Evolutionary conservation across 371 early-diverging fungal genomes (phyloP).

Genomic region (Apophysomyces variabilis): DNA sequence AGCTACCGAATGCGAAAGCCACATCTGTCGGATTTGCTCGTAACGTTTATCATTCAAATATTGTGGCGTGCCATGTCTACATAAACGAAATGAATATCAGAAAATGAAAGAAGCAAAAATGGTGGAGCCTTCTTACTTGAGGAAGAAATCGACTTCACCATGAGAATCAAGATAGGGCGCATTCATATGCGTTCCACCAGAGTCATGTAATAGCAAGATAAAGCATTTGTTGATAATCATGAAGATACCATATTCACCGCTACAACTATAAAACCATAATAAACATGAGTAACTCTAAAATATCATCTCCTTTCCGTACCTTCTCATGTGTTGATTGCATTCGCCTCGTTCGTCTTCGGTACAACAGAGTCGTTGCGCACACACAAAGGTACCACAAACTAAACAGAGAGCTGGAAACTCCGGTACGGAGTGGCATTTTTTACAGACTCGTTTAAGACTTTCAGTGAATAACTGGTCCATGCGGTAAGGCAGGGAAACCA

Average conservation of each 20-base stretch:
- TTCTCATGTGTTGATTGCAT: slow-evolving; percentile 85
- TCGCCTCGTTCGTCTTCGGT: slow-evolving; percentile 84
- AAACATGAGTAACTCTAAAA: not conserved
- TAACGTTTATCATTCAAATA: slow-evolving; percentile 85
- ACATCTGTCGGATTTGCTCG: slow-evolving; percentile 85
- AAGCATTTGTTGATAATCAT: slow-evolving; percentile 86
- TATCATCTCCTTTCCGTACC: slow-evolving; percentile 46
- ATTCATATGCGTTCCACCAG: slow-evolving; percentile 85
- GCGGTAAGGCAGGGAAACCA: slow-evolving; percentile 81
- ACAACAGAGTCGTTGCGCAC: slow-evolving; percentile 92
- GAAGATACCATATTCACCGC: slow-evolving; percentile 91
- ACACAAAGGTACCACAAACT: slow-evolving; percentile 92
- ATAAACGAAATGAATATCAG: not conserved
- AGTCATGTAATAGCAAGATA: slow-evolving; percentile 75
- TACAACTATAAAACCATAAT: slow-evolving; percentile 62
- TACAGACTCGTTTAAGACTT: slow-evolving; percentile 74
- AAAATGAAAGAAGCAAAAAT: not conserved
- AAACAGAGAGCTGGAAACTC: slow-evolving; percentile 91
- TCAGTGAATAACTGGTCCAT: slow-evolving; percentile 87
- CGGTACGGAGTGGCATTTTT: slow-evolving; percentile 83
- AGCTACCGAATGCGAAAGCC: slow-evolving; percentile 86
- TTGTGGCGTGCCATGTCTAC: slow-evolving; percentile 85
- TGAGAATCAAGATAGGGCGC: slow-evolving; percentile 95
- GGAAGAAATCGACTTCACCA: slow-evolving; percentile 78
- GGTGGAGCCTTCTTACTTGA: slow-evolving; percentile 19